These are phyloP conservation scores for Exophiala viscosa DNA, from an alignment of 2,329 filamentous ascomycete genomes.

Conservation along the genomic window DNA sequence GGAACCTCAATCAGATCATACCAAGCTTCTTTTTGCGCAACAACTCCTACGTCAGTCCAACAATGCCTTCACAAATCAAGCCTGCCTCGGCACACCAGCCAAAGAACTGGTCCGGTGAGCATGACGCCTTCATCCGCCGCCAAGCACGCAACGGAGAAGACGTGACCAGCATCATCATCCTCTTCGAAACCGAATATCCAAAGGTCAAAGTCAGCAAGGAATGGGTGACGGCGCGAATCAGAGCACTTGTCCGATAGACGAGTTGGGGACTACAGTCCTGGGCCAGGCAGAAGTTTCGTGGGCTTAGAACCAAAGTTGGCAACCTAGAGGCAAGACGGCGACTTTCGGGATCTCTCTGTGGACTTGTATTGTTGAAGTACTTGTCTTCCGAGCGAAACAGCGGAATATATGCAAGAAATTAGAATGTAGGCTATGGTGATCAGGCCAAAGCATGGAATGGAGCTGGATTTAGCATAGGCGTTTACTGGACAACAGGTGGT, in stretches of 20 bases:
- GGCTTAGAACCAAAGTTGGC: not conserved
- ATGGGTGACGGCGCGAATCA: conserved; percentile 19
- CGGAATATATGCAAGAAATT: too few species aligned
- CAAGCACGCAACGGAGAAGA: conserved; percentile 27
- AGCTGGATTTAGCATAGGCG: too few species aligned
- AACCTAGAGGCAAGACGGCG: too few species aligned
- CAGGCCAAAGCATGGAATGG: too few species aligned
- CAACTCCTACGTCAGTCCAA: not conserved
- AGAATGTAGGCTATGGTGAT: too few species aligned
- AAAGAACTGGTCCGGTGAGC: conserved; percentile 17
- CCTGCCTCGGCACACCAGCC: conserved; percentile 1
- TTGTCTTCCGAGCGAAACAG: too few species aligned
- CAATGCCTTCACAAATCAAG: not conserved
- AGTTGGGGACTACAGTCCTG: not conserved
- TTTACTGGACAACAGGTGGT: too few species aligned
- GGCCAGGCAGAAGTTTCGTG: not conserved
- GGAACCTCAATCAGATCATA: not conserved
- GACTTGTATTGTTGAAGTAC: too few species aligned
- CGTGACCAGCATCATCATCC: conserved; percentile 21
- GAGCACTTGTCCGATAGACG: not conserved
- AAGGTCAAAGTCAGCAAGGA: conserved; percentile 11
- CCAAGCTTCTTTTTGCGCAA: not conserved
- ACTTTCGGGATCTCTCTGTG: too few species aligned
- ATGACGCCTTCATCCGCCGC: conserved; percentile 25
- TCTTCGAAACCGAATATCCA: conserved; percentile 31